Evolutionary conservation across 768 basidiomycete genomes (phyloP), one percentile per base, ranked within the genome.

Genomic region (Gymnopilus junonius): DNA sequence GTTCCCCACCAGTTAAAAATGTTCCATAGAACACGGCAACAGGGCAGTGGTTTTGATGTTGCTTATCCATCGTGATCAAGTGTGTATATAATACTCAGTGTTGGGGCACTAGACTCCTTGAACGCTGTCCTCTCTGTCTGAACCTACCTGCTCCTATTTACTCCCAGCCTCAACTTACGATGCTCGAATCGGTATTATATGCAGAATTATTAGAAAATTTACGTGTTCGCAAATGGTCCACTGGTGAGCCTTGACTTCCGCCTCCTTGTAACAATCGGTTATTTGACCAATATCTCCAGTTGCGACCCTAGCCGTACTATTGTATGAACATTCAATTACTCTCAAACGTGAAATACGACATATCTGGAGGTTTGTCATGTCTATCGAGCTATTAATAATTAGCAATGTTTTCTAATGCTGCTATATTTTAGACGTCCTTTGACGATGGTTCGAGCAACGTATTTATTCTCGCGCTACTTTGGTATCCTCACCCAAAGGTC

Each of bases 311-410:
- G 42, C 29, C 10, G 21, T 58, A 23, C 20, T 58, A 12, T 21
- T 58, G n/a, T 58, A 45, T 23, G 56, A 58, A 23, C 21, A 58
- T 21, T 14, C 31, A 2, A 34, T 45, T 15, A 58, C 56, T 3
- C 27, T 39, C n/a, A 43, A 23, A 20, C 40, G 46, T 14, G 56
- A 58, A 34, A 20, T 58, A 8, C 39, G 31, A 8, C 43, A 58
- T 10, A 58, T 58, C 15, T 58, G 56, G 56, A 58, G 56, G 56
- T 58, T 8, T n/a, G 43, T 58, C n/a, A 2, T 23, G 14, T 37
- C 11, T 20, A 35, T 37, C 39, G n/a, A n/a, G n/a, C n/a, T n/a
- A n/a, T n/a, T n/a, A n/a, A n/a, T n/a, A 25, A 4, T 32, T 8
- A 10, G 8, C 39, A 15, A 15, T 39, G 4, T n/a, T 20, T 35